phyloP scores from a whole-genome alignment of 176 grass and related monocot genomes.

The Eleusine indica region DNA sequence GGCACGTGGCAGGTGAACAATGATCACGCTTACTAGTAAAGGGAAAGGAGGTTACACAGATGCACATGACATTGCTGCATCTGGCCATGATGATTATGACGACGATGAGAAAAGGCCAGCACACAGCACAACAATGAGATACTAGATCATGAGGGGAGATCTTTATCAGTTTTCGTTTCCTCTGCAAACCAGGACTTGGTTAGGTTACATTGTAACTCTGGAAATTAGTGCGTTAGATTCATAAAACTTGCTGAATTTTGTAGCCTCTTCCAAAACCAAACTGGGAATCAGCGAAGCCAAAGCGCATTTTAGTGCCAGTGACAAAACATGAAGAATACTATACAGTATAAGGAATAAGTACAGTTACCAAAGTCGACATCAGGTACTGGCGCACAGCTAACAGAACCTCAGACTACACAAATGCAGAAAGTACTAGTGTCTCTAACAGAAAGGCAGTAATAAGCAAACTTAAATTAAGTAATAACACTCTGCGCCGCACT shows the following conservation, averaged over 20 bases:
- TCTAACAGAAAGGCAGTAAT: no score
- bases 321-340: no score
- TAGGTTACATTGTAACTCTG: no score
- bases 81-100: neutral
- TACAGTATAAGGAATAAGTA: no score
- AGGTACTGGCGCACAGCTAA: no score
- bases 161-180: neutral
- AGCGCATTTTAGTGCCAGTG: neutral
- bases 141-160: neutral
- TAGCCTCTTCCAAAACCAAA: neutral
- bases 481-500: no score
- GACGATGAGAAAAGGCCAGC: neutral
- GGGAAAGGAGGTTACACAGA: neutral
- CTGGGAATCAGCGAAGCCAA: neutral
- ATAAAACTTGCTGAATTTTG: neutral
- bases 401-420: no score
- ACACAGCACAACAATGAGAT: neutral
- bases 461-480: no score
- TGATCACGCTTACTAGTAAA: neutral
- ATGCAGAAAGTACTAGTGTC: no score
- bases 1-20: slow-evolving; percentile 46
- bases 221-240: neutral
- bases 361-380: no score
- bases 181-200: neutral
- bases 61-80: slow-evolving; percentile 13